phyloP scores from a whole-genome alignment of 495 filamentous ascomycete genomes.

The Penicillium waksmanii region DNA sequence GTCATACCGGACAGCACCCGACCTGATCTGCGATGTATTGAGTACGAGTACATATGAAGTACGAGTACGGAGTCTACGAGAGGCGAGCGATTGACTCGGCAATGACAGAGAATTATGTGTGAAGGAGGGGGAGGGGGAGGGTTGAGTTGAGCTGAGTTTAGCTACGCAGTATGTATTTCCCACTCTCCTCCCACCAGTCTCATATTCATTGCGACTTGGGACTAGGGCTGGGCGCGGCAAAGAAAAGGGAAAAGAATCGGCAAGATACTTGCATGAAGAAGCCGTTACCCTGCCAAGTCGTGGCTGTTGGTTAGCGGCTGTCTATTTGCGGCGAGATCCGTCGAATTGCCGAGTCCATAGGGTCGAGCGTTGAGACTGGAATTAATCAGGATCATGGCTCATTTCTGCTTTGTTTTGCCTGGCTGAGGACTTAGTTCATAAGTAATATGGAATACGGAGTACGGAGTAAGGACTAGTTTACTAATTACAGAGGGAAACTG shows the following conservation, averaged over 20 bases:
- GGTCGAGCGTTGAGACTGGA: conserved; percentile 2
- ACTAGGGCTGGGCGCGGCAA: too few species aligned
- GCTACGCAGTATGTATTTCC: background rate
- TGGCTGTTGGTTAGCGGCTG: background rate
- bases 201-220: too few species aligned
- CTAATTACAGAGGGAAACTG: background rate
- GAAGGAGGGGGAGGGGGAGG: too few species aligned
- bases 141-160: too few species aligned
- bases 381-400: conserved; percentile 1
- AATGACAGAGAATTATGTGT: background rate
- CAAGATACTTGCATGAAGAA: background rate
- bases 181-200: background rate
- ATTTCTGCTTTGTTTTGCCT: background rate
- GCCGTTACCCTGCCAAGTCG: conserved; percentile 1
- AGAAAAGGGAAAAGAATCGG: too few species aligned
- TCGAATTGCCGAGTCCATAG: background rate
- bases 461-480: background rate
- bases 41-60: background rate
- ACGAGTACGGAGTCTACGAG: background rate
- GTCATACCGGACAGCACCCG: background rate
- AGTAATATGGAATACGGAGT: background rate
- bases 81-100: background rate
- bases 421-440: background rate
- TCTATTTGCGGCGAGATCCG: conserved; percentile 1
- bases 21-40: too few species aligned